Evolutionary conservation across 805 yeast species (phyloP).

Genomic region (Vanderwaltozyma verrucispora): DNA sequence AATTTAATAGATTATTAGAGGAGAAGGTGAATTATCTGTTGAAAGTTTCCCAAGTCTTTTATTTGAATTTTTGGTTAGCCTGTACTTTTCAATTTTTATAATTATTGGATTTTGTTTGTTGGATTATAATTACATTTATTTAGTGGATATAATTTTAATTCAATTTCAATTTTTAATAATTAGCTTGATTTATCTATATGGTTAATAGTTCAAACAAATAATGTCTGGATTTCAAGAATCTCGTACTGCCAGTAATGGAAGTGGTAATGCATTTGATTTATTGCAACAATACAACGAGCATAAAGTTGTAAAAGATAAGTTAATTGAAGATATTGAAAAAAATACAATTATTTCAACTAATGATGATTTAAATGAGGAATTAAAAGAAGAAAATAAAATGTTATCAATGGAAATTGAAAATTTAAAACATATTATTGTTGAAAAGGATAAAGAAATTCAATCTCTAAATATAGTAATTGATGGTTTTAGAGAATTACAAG

Average conservation of each 20-base stretch:
- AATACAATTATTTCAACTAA: background rate
- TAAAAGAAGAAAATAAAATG: background rate
- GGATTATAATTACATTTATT: too few relatives aligned
- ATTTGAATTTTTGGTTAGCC: too few relatives aligned
- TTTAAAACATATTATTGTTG: background rate
- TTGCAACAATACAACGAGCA: conserved; percentile 2
- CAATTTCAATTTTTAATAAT: too few relatives aligned
- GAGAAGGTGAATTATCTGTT: too few relatives aligned
- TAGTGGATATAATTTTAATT: too few relatives aligned
- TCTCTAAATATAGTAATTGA: background rate
- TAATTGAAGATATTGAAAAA: conserved; percentile 2
- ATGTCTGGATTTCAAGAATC: background rate
- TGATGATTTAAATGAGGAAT: background rate
- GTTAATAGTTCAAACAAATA: too few relatives aligned
- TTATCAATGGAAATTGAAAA: background rate
- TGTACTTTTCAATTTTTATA: too few relatives aligned
- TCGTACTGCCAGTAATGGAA: background rate
- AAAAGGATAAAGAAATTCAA: background rate
- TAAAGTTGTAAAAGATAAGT: background rate
- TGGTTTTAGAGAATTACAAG: too few relatives aligned
- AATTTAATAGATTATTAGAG: too few relatives aligned
- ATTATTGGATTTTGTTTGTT: too few relatives aligned
- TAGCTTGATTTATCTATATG: too few relatives aligned
- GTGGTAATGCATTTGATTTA: conserved; percentile 2
- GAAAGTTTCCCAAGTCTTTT: too few relatives aligned